Evolutionary conservation across 768 basidiomycete species (phyloP), one percentile per base, ranked within the genome.

Genomic region (Lactifluus echinatus): DNA sequence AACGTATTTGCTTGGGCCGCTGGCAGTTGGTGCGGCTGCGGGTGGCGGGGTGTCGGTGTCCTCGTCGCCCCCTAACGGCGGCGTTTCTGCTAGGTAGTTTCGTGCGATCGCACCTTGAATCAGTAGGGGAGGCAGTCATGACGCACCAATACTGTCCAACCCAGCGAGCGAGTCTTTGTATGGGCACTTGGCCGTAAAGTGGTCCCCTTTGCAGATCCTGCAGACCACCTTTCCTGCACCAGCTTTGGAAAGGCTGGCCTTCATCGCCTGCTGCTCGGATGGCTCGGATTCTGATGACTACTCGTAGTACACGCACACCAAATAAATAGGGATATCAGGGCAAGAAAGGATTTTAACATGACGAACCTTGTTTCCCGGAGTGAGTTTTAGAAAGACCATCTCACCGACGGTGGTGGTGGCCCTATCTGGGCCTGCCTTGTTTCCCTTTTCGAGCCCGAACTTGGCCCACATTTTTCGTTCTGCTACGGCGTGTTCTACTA

Each of bases 161-260:
- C 82, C 87, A 10, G 84, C 85, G 14, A 99, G 80, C 8, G 89
- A 87, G 66, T 97, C 93, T 73, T 93, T 96, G 80, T 93, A 94
- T 6, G 96, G 96, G 79, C 96, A 98, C 71, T 94, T 93, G 61
- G 93, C 89, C 14, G 96, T 99, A 72, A 94, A 98, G 75, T 98
- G 96, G 62, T 88, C 89, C 51, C 95, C 96, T 69, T 95, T 91
- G 75, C 96, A 98, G 54, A 96, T 74, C 62, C 96, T 81, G 79
- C 96, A 99, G 43, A 79, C 72, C 61, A 99, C 89, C 68, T 93
- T 93, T 68, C 92, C 92, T 21, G 83, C 84, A 59, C 91, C 92
- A 1, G 84, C 81, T 53, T 82, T 82, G 15, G 78, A 79, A 50
- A 88, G 79, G 59, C 81, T 82, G 11, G 69, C 72, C 71, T 91